Conservation (phyloP, 208 protist species). For the Acanthamoeba sp. region DNA sequence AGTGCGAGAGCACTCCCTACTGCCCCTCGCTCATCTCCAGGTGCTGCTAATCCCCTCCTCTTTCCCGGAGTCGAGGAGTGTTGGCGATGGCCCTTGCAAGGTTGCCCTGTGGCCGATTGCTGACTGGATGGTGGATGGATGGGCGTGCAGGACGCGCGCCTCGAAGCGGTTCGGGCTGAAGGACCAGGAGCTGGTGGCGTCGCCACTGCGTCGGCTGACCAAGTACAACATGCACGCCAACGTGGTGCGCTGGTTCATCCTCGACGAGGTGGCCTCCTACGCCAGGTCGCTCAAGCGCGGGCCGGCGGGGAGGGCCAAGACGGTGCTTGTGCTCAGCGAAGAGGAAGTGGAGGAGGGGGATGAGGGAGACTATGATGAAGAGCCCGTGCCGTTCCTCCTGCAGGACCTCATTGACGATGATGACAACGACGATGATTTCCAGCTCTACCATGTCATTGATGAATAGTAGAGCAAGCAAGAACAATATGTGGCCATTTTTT, state of each 20-base stretch:
- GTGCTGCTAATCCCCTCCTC: background rate
- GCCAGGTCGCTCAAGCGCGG: background rate
- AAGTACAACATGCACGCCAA: constrained; percentile 25
- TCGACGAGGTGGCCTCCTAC: constrained; percentile 1
- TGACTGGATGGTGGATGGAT: too few relatives aligned
- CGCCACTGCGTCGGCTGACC: constrained; percentile 6
- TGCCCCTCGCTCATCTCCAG: constrained; percentile 11
- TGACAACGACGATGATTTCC: too few relatives aligned
- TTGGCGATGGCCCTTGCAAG: too few relatives aligned
- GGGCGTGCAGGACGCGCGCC: background rate
- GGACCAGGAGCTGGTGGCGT: background rate
- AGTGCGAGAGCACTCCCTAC: constrained; percentile 1
- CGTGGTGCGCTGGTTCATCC: background rate
- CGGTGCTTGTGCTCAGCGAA: background rate
- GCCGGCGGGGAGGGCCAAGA: background rate
- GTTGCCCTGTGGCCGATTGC: too few relatives aligned
- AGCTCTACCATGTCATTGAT: too few relatives aligned
- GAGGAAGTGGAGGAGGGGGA: background rate
- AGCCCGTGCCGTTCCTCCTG: too few relatives aligned
- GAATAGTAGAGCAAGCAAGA: too few relatives aligned
- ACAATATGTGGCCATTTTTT: too few relatives aligned
- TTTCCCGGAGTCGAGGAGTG: too few relatives aligned
- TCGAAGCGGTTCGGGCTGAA: background rate
- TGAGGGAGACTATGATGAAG: background rate
- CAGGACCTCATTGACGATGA: too few relatives aligned